These are phyloP conservation scores for Ilex asprella DNA, from an alignment of 257 asterid species.

Conservation along the genomic window DNA sequence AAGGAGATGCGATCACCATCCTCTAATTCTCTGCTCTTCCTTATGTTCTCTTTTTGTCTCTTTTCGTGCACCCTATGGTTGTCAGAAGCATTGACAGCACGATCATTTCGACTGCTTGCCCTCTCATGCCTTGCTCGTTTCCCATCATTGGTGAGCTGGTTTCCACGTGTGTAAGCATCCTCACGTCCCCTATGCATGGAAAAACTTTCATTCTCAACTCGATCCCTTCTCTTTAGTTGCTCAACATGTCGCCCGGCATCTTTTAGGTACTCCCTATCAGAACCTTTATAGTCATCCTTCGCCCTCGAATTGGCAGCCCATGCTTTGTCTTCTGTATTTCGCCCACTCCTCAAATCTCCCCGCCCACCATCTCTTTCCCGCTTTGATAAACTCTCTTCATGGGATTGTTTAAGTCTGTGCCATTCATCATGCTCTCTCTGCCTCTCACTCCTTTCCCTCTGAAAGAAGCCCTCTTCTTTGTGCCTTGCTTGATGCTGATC, in stretches of 20 bases:
- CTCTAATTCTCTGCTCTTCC: slow-evolving; percentile 70
- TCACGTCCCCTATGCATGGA: slow-evolving; percentile 64
- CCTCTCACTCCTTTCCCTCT: slow-evolving; percentile 71
- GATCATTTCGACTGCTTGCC: slow-evolving; percentile 51
- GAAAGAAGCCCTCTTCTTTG: slow-evolving; percentile 58
- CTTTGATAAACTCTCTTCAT: slow-evolving; percentile 53
- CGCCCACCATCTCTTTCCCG: slow-evolving; percentile 71
- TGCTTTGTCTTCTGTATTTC: slow-evolving; percentile 61
- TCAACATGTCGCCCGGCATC: slow-evolving; percentile 55
- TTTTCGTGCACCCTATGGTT: slow-evolving; percentile 49
- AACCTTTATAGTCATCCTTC: slow-evolving; percentile 62
- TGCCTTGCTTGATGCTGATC: slow-evolving; percentile 55
- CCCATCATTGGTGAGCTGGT: slow-evolving; percentile 38
- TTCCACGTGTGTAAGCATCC: slow-evolving; percentile 50
- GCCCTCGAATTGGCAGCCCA: slow-evolving; percentile 62
- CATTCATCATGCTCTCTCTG: slow-evolving; percentile 83
- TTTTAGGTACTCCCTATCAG: slow-evolving; percentile 62
- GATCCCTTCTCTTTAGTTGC: slow-evolving; percentile 65
- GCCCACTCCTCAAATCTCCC: slow-evolving; percentile 48
- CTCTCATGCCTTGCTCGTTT: slow-evolving; percentile 70
- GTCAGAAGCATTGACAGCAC: slow-evolving; percentile 48
- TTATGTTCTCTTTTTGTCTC: slow-evolving; percentile 44
- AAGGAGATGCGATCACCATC: slow-evolving; percentile 44
- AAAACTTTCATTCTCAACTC: slow-evolving; percentile 53
- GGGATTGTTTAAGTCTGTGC: slow-evolving; percentile 58